Conservation (phyloP, 345 rosid genomes). For the Trapa bicornis region DNA sequence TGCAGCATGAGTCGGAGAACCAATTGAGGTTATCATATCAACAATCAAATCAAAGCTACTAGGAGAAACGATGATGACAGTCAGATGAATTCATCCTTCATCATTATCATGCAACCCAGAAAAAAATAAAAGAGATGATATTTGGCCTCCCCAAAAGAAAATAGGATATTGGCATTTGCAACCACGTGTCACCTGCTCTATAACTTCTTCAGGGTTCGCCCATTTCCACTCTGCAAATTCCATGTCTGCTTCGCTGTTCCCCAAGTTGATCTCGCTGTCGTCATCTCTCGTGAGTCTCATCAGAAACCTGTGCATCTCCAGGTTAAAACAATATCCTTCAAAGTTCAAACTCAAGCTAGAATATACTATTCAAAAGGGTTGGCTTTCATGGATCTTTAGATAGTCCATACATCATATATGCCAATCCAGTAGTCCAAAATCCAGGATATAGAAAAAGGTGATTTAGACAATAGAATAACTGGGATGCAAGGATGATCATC, state of each 20-base stretch:
- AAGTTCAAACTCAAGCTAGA: neutral
- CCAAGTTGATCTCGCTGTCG: constrained; percentile 75
- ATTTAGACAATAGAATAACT: neutral
- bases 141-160: too few relatives aligned
- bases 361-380: neutral
- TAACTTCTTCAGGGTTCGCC: constrained; percentile 70
- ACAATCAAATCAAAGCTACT: too few relatives aligned
- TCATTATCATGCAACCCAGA: too few relatives aligned
- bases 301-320: constrained; percentile 51
- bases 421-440: neutral
- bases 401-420: neutral
- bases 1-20: neutral
- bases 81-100: too few relatives aligned
- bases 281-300: constrained; percentile 53
- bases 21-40: neutral
- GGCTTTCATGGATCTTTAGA: neutral
- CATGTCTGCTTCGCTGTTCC: constrained; percentile 57
- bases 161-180: neutral
- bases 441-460: neutral
- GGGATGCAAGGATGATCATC: neutral
- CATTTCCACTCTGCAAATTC: constrained; percentile 98
- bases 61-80: neutral
- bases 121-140: too few relatives aligned
- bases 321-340: neutral
- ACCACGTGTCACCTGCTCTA: constrained; percentile 45